Percentiles rank a stretch among this genome's conserved stretches.
These are phyloP conservation scores for Exophiala mesophila DNA, from an alignment of 2,329 filamentous ascomycete genomes.

Conservation along the genomic window DNA sequence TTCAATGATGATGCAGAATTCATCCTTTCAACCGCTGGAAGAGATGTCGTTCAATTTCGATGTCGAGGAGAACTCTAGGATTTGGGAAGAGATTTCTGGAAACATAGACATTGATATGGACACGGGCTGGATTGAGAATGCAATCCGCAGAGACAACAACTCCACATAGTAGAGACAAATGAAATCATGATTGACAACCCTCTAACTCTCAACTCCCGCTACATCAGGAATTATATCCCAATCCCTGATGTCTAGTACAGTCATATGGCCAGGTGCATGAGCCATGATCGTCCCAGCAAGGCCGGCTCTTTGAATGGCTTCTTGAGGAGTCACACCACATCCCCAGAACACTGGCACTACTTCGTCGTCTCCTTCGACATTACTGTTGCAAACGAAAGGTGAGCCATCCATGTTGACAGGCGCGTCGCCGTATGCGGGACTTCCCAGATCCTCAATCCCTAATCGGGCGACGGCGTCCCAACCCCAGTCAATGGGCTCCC, in stretches of 20 bases:
- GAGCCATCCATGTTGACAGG: slow-evolving; percentile 39
- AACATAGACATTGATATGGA: slow-evolving; percentile 41
- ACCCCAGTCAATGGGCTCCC: slow-evolving; percentile 61
- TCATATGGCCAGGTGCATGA: slow-evolving; percentile 60
- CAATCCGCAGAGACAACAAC: slow-evolving; percentile 9
- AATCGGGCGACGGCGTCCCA: slow-evolving; percentile 52
- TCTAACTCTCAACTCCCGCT: neutral
- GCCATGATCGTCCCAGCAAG: slow-evolving; percentile 55
- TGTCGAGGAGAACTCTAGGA: slow-evolving; percentile 35
- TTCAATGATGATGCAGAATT: slow-evolving; percentile 1
- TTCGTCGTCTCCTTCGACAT: slow-evolving; percentile 33
- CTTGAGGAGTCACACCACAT: slow-evolving; percentile 63
- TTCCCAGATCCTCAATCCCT: slow-evolving; percentile 51
- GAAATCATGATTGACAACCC: neutral
- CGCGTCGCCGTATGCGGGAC: slow-evolving; percentile 55
- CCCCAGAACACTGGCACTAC: slow-evolving; percentile 58
- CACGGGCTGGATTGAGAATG: slow-evolving; percentile 34
- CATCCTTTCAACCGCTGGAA: slow-evolving; percentile 21
- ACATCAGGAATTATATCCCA: slow-evolving; percentile 15
- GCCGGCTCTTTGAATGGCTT: slow-evolving; percentile 55
- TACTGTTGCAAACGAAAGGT: slow-evolving; percentile 14
- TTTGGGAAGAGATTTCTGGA: slow-evolving; percentile 40
- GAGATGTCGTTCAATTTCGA: slow-evolving; percentile 34
- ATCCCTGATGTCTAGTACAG: slow-evolving; percentile 48
- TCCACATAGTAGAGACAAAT: neutral